These are phyloP conservation scores for Mycena venus DNA, from an alignment of 768 basidiomycete genomes.

Conservation along the genomic window DNA sequence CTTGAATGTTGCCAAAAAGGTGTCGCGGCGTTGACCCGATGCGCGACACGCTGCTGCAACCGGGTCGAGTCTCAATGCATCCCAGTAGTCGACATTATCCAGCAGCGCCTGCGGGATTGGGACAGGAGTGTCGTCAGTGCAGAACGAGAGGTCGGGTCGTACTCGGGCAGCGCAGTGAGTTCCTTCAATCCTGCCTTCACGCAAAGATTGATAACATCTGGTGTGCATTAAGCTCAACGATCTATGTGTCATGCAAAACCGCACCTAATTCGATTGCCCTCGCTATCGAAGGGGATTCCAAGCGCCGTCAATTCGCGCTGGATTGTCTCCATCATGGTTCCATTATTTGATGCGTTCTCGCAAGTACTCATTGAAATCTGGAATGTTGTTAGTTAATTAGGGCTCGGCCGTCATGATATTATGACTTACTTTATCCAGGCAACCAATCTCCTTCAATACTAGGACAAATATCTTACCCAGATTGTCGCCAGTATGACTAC, in stretches of 20 bases:
- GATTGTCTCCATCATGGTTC: neutral
- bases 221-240: neutral
- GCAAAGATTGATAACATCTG: conserved; percentile 2
- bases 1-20: conserved; percentile 8
- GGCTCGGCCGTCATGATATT: neutral
- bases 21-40: conserved; percentile 28
- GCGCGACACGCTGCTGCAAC: conserved; percentile 12
- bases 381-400: neutral
- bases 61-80: neutral
- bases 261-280: conserved; percentile 1
- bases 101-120: neutral
- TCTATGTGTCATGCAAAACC: too few relatives aligned
- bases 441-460: conserved; percentile 25
- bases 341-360: conserved; percentile 12
- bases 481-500: conserved; percentile 20
- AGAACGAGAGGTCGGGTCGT: neutral
- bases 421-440: conserved; percentile 16
- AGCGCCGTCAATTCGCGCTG: neutral
- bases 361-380: neutral
- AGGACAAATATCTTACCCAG: conserved; percentile 31
- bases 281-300: neutral
- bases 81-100: neutral
- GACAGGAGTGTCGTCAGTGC: neutral
- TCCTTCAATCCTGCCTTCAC: conserved; percentile 1
- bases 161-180: neutral